phyloP scores from a whole-genome alignment of 1,139 yeast species.

The Suhomyces kunorum region DNA sequence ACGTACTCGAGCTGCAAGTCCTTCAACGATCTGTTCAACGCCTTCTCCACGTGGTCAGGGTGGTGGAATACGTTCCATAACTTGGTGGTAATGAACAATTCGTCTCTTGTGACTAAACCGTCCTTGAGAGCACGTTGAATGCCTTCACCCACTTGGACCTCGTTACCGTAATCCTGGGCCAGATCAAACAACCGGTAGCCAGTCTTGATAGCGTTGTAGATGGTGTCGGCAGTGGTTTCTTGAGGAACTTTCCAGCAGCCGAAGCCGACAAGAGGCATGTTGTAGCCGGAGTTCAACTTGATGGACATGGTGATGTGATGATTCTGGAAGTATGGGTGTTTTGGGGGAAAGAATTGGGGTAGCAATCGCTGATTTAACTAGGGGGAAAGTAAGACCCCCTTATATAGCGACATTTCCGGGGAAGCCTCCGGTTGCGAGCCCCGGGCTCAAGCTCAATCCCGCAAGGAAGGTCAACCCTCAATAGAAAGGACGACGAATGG shows the following conservation, averaged over 20 bases:
- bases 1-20: conserved; percentile 70
- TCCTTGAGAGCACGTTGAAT: conserved; percentile 63
- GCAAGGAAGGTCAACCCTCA: conserved; percentile 2
- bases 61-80: conserved; percentile 80
- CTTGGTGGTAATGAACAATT: conserved; percentile 73
- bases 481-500: too few relatives aligned
- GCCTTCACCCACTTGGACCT: conserved; percentile 72
- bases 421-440: too few relatives aligned
- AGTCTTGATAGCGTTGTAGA: conserved; percentile 64
- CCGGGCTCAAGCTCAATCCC: too few relatives aligned
- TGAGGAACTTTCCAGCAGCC: conserved; percentile 71
- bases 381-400: not conserved
- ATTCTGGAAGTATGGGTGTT: not conserved
- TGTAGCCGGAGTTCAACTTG: conserved; percentile 58
- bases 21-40: conserved; percentile 60
- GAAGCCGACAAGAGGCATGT: conserved; percentile 65
- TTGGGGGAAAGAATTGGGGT: not conserved
- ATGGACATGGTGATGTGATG: conserved; percentile 30
- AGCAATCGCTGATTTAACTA: not conserved
- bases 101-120: conserved; percentile 70
- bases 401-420: not conserved
- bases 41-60: conserved; percentile 57
- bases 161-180: conserved; percentile 79
- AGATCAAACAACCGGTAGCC: conserved; percentile 80
- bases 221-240: conserved; percentile 56